phyloP scores from a whole-genome alignment of 1,284 basidiomycete species.

The Kalmanozyma brasiliensis region DNA sequence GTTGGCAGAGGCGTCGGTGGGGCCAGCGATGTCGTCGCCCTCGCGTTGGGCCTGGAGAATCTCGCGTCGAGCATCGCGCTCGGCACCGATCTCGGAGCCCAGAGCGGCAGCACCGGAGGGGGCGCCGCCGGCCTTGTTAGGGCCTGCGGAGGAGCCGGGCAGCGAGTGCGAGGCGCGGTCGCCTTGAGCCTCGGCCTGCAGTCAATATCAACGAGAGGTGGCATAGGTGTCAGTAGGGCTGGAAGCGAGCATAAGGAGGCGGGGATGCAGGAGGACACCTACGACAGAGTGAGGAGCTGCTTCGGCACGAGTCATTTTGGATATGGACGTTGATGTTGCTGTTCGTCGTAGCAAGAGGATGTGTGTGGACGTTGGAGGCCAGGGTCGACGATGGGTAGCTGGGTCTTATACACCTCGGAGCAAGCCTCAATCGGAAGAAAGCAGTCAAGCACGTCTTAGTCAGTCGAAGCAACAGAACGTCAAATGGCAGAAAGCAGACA shows the following conservation, averaged over 20 bases:
- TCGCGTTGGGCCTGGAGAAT: conserved; percentile 17
- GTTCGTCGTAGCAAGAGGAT: background rate
- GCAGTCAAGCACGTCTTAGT: background rate
- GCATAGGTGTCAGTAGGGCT: background rate
- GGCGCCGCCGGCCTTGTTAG: conserved; percentile 35
- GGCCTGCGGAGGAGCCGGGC: conserved; percentile 33
- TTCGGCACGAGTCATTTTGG: conserved; percentile 42
- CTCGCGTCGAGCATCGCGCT: conserved; percentile 38
- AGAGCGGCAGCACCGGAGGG: conserved; percentile 26
- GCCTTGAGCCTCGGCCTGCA: conserved; percentile 29
- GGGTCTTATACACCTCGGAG: too few relatives aligned
- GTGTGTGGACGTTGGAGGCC: too few relatives aligned
- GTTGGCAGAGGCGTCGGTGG: background rate
- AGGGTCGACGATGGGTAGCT: too few relatives aligned
- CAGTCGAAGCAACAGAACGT: background rate
- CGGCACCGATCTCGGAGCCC: conserved; percentile 35
- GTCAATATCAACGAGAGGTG: background rate
- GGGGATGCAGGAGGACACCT: conserved; percentile 4
- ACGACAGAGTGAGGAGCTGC: conserved; percentile 38
- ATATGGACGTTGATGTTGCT: background rate
- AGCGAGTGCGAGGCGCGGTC: conserved; percentile 28
- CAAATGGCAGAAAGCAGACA: conserved; percentile 10
- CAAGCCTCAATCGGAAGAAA: too few relatives aligned
- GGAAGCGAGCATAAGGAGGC: too few relatives aligned
- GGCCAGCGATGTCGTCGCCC: conserved; percentile 29